Base-by-base conservation (phyloP, 148 eudicot genomes). In the Cornus controversa region DNA sequence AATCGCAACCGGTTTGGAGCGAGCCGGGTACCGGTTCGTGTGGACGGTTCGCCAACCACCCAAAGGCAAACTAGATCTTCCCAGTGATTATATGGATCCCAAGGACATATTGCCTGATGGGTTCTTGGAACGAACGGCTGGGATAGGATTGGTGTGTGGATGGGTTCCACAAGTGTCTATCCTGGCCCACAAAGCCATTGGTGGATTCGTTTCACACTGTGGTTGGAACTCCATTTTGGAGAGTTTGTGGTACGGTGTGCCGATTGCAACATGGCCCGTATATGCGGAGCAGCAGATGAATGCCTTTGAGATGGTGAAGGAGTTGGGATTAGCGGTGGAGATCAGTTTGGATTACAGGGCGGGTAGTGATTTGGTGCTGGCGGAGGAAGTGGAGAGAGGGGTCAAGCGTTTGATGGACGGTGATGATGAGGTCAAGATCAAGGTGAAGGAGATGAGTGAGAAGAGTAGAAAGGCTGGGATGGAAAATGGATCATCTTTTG, bases 211-310 rank as follows among this genome's bases (percentile, higher is more conserved):
- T 75, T 89, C 91, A 15, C 89, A 89, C 26, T 89, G 91, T 63
- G 92, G 89, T 6, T 89, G 92, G 92, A 86, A 89, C 72, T 89
- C 92, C 25, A 85, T 70, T 4, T 26, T 89, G 23, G 87, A 89
- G 64, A 87, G 87, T 18, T 0, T 89, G 24, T 85, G 83, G 87
- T 80, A 70, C 16, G 84, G 89, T 3, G 86, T 87, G 2, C 89
- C 90, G 0, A 67, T 89, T 4, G 90, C 87, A 1, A 80, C 88
- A 0, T 89, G 90, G 90, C 90, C 92, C 0, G 14, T 86, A 11
- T 80, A 86, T 53, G 77, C 83, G 0, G 90, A 89, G 72, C 92
- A 89, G 68, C 90, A 87, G 45, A 11, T 89, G 69, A 89, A 86
- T 40, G 88, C 90, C 1, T 89, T 86, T 65, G 62, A 71, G 57